Conservation (phyloP, 2,329 filamentous ascomycete genomes). For the Xylaria polymorpha region DNA sequence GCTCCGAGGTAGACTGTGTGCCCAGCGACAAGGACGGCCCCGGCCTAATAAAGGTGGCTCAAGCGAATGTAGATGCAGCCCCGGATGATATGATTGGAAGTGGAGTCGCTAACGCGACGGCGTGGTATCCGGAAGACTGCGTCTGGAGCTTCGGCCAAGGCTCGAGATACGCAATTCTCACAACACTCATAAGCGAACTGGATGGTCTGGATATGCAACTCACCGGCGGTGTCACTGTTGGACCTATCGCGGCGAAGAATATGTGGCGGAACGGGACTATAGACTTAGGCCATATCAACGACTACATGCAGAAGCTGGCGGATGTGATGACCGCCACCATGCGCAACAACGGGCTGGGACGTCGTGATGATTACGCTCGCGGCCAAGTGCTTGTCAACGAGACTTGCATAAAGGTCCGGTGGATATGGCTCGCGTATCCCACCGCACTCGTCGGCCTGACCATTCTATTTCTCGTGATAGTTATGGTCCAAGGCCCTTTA, state of each 20-base stretch:
- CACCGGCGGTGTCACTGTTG: slow-evolving; percentile 13
- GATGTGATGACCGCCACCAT: slow-evolving; percentile 26
- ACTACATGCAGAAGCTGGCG: slow-evolving; percentile 8
- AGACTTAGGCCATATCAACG: neutral
- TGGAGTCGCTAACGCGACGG: neutral
- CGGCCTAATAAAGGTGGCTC: slow-evolving; percentile 4
- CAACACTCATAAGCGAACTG: slow-evolving; percentile 3
- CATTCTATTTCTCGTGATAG: slow-evolving; percentile 4
- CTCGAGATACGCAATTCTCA: neutral
- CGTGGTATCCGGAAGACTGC: slow-evolving; percentile 19
- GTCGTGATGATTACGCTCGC: slow-evolving; percentile 8
- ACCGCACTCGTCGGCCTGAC: slow-evolving; percentile 17
- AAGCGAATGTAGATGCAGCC: slow-evolving; percentile 16
- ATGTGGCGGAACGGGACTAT: slow-evolving; percentile 29
- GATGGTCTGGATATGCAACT: slow-evolving; percentile 15
- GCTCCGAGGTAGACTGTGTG: too few species aligned
- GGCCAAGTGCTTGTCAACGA: slow-evolving; percentile 13
- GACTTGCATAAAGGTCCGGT: slow-evolving; percentile 20
- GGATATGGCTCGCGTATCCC: slow-evolving; percentile 31
- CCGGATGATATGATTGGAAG: neutral
- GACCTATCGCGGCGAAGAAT: slow-evolving; percentile 17
- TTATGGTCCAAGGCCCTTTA: neutral
- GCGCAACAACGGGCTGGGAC: slow-evolving; percentile 14
- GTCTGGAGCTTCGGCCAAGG: slow-evolving; percentile 11
- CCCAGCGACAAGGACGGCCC: neutral